Evolutionary conservation across 1,139 yeast genomes (phyloP), one percentile per base, ranked within the genome.

Genomic region (Blastobotrys aristatus): DNA sequence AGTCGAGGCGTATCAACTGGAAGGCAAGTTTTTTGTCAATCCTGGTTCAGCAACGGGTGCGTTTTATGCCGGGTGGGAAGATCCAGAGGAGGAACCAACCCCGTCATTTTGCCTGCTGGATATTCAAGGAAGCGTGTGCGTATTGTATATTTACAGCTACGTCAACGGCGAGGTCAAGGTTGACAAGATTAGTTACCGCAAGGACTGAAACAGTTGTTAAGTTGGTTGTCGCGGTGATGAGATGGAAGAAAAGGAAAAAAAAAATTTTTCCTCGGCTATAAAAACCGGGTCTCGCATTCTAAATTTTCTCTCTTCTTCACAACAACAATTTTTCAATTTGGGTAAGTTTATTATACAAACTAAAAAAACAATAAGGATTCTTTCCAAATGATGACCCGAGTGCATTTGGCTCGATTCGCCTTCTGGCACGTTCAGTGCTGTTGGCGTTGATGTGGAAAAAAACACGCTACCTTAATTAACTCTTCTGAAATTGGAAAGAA

Each of bases 1-100:
- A 54, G 95, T 88, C 6, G 97, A 92, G 62, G 96, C 97, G 0
- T 92, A 88, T 61, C 87, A 94, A 10, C 71, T 90, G 52, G 97
- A 89, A 56, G 95, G 95, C 26, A 88, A 87, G 68, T 88, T 90
- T 66, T 92, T 92, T 61, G 76, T 92, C 22, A 90, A 88, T 63
- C 98, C 98, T 0, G 98, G 98, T 0, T 84, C 95, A 62, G 95
- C 95, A 39, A 89, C 97, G 0, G 98, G 98, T 13, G 96, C 97
- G 0, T 79, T 76, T 57, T 76, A 76, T 43, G 77, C 52, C 73
- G 80, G 65, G 74, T 79, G 67, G 55, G 70, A 67, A 14, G 73
- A 68, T 8, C 62, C 52, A 14, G 55, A 53, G 13, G 72, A 64
- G 48, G 69, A 66, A 27, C 56, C 67, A 3, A 74, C 82, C n/a